These are phyloP conservation scores for Epichloe baconii DNA, from an alignment of 2,329 filamentous ascomycete species.

Conservation along the genomic window DNA sequence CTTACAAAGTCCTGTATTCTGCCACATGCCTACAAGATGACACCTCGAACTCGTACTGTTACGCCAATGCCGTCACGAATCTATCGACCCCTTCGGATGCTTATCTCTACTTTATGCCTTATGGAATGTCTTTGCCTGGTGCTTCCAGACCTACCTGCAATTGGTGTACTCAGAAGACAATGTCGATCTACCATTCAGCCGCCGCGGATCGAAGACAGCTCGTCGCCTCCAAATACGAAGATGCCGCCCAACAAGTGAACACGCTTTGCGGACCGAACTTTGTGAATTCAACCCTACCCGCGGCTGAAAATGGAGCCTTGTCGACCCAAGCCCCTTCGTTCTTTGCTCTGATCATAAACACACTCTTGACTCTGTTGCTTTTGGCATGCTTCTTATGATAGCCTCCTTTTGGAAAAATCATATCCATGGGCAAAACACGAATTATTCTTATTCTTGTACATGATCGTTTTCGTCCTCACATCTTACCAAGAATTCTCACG, in stretches of 20 bases:
- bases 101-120: conserved; percentile 75
- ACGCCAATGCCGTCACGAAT: conserved; percentile 75
- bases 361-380: conserved; percentile 9
- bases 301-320: conserved; percentile 12
- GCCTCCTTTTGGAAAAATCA: not conserved
- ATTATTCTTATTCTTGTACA: not conserved
- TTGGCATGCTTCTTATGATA: conserved; percentile 11
- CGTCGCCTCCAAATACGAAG: conserved; percentile 54
- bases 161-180: conserved; percentile 63
- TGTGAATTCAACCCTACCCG: conserved; percentile 41
- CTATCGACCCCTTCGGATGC: conserved; percentile 53
- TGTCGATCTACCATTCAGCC: conserved; percentile 64
- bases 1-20: conserved; percentile 67
- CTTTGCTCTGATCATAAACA: not conserved
- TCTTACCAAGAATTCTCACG: no score
- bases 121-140: conserved; percentile 58
- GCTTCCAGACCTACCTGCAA: conserved; percentile 62
- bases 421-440: not conserved
- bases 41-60: conserved; percentile 58
- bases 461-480: not conserved
- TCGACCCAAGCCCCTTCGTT: conserved; percentile 9
- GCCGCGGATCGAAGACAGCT: conserved; percentile 52
- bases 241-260: conserved; percentile 63
- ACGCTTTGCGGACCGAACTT: conserved; percentile 45
- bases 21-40: conserved; percentile 67